phyloP scores from a whole-genome alignment of 2,329 filamentous ascomycete genomes.

The Aspergillus brasiliensis region DNA sequence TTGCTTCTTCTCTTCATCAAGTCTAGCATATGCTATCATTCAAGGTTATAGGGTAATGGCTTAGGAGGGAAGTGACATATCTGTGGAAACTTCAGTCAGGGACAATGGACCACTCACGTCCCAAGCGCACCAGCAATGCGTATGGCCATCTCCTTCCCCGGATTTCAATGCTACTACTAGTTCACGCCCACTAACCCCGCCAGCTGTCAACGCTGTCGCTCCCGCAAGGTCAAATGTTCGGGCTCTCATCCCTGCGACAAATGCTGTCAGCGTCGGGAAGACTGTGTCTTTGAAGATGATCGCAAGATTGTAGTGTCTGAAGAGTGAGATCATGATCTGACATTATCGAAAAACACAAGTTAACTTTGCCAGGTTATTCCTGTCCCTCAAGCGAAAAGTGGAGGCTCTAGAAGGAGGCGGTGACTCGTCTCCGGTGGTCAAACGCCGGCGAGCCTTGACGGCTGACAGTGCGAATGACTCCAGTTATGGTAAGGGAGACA shows the following conservation, averaged over 20 bases:
- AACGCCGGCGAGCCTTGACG: slow-evolving; percentile 7
- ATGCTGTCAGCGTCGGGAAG: slow-evolving; percentile 39
- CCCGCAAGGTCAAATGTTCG: slow-evolving; percentile 44
- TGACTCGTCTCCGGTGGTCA: slow-evolving; percentile 18
- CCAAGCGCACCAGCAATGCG: slow-evolving; percentile 25
- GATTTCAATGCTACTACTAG: neutral
- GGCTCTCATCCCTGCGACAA: slow-evolving; percentile 40
- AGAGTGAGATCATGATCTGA: slow-evolving; percentile 31
- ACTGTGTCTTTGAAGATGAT: slow-evolving; percentile 43
- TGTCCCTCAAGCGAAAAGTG: slow-evolving; percentile 21
- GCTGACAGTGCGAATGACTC: slow-evolving; percentile 1
- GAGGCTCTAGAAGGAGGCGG: slow-evolving; percentile 17
- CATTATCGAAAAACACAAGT: neutral
- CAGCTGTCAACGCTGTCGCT: slow-evolving; percentile 43
- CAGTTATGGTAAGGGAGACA: slow-evolving; percentile 1
- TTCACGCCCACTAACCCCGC: neutral
- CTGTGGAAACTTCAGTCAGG: neutral
- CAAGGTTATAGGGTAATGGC: neutral
- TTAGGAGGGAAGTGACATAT: neutral
- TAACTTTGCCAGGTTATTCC: slow-evolving; percentile 14
- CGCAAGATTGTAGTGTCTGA: slow-evolving; percentile 49
- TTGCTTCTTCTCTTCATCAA: neutral
- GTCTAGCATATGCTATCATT: neutral
- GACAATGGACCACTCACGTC: slow-evolving; percentile 16
- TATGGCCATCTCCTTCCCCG: slow-evolving; percentile 2